Conservation (phyloP, 495 filamentous ascomycete genomes). For the Talaromyces stipitatus region DNA sequence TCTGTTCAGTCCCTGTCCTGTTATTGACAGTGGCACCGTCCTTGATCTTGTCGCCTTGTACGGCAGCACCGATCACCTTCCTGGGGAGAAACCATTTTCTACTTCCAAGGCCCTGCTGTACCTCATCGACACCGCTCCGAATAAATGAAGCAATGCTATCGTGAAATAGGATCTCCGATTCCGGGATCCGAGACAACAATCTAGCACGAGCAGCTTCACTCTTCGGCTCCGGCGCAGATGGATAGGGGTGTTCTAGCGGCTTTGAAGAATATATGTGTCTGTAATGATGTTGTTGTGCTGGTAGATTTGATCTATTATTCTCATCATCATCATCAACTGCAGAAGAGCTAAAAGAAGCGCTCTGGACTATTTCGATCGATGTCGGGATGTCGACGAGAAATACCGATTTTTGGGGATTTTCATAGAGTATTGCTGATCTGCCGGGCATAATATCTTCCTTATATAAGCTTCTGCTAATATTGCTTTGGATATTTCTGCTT, state of each 20-base stretch:
- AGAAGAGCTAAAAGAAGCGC: not conserved
- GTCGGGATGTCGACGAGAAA: conserved; percentile 57
- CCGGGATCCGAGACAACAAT: conserved; percentile 24
- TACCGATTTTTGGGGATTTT: conserved; percentile 32
- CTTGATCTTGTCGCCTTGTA: no score
- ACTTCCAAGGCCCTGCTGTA: conserved; percentile 14
- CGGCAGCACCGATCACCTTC: conserved; percentile 1
- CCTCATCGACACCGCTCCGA: conserved; percentile 16
- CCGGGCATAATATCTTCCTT: not conserved
- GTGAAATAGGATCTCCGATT: conserved; percentile 23
- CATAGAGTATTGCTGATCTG: conserved; percentile 40
- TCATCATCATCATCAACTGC: not conserved
- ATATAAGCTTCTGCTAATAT: not conserved
- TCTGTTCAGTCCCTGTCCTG: not conserved
- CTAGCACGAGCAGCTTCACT: conserved; percentile 26
- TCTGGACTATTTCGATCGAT: conserved; percentile 46
- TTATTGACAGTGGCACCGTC: not conserved
- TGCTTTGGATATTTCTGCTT: not conserved
- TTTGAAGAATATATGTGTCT: conserved; percentile 23
- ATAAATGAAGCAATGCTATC: conserved; percentile 23
- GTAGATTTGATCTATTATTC: not conserved
- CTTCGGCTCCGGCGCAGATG: conserved; percentile 34
- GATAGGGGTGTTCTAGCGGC: conserved; percentile 26
- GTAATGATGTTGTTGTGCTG: not conserved
- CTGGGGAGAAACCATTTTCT: conserved; percentile 36